phyloP scores from a whole-genome alignment of 495 filamentous ascomycete genomes.

The Pseudomonodictys pantanalensis region DNA sequence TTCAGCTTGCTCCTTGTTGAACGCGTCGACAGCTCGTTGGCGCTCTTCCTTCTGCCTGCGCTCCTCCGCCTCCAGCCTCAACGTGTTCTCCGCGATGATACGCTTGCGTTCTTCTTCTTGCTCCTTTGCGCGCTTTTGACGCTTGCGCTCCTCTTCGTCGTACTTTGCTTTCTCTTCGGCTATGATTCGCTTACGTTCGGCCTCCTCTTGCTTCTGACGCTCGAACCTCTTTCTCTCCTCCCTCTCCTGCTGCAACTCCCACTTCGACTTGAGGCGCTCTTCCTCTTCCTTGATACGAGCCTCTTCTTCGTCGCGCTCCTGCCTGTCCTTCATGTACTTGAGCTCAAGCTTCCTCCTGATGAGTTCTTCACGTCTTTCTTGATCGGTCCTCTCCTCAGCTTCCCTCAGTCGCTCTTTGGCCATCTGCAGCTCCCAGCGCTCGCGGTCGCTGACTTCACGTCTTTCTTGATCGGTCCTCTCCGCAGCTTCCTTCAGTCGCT shows the following conservation, averaged over 20 bases:
- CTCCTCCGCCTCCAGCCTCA: slow-evolving; percentile 26
- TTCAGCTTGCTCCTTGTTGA: slow-evolving; percentile 30
- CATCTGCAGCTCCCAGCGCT: slow-evolving; percentile 20
- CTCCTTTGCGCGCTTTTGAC: slow-evolving; percentile 10
- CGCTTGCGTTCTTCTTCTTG: slow-evolving; percentile 28
- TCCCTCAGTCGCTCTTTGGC: slow-evolving; percentile 28
- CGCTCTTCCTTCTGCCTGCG: slow-evolving; percentile 24
- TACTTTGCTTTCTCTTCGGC: slow-evolving; percentile 25
- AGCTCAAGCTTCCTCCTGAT: slow-evolving; percentile 28
- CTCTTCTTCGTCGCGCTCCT: slow-evolving; percentile 17
- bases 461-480: slow-evolving; percentile 20
- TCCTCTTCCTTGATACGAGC: slow-evolving; percentile 28
- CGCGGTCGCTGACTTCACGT: slow-evolving; percentile 26
- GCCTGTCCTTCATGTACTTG: slow-evolving; percentile 17
- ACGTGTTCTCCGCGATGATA: slow-evolving; percentile 28
- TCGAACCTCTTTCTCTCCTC: slow-evolving; percentile 12
- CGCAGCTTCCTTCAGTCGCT: slow-evolving; percentile 27
- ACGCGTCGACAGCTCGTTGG: slow-evolving; percentile 30
- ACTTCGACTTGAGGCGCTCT: slow-evolving; percentile 10
- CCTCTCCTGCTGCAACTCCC: slow-evolving; percentile 27
- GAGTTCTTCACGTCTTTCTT: slow-evolving; percentile 31
- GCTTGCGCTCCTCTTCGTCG: slow-evolving; percentile 28
- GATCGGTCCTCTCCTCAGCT: slow-evolving; percentile 15
- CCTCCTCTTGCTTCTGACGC: slow-evolving; percentile 14
- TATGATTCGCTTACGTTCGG: slow-evolving; percentile 8